Evolutionary conservation across 352 stramenopile genomes (phyloP).

Genomic region (Pythium sp.): DNA sequence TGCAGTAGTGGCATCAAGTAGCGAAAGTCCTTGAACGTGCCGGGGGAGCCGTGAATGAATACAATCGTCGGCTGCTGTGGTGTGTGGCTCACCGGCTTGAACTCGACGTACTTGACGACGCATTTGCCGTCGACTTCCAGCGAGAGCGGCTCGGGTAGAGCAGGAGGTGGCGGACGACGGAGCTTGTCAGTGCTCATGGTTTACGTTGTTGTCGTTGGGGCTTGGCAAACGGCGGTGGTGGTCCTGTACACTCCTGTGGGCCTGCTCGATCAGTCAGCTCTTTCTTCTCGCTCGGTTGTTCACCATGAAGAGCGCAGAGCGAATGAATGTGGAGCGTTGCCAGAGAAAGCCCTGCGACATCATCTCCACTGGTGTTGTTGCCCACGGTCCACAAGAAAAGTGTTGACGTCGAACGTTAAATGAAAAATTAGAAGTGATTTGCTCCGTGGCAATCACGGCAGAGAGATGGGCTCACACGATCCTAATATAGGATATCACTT

Average conservation of each 20-base stretch:
- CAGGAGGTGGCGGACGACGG: conserved; percentile 5
- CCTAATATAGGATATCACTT: too few species aligned
- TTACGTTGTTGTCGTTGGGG: not conserved
- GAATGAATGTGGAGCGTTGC: too few species aligned
- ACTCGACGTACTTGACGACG: conserved; percentile 39
- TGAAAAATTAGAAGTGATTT: not conserved
- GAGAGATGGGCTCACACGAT: not conserved
- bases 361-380: not conserved
- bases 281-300: not conserved
- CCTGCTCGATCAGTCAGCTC: too few species aligned
- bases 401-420: not conserved
- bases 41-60: conserved; percentile 59
- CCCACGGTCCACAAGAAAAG: not conserved
- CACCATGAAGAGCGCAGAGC: not conserved
- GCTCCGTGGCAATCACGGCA: not conserved
- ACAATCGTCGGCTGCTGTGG: conserved; percentile 36
- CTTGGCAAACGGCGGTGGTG: not conserved
- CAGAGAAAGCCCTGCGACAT: not conserved
- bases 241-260: not conserved
- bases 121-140: conserved; percentile 36
- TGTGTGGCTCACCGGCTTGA: conserved; percentile 9
- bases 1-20: conserved; percentile 58
- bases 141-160: conserved; percentile 25
- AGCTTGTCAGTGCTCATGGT: not conserved
- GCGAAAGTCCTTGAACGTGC: conserved; percentile 59